A percentile compares a stretch with the other conserved stretches of the same genome.
Conservation (phyloP, 2,329 filamentous ascomycete genomes). For the Tolypocladium capitatum region DNA sequence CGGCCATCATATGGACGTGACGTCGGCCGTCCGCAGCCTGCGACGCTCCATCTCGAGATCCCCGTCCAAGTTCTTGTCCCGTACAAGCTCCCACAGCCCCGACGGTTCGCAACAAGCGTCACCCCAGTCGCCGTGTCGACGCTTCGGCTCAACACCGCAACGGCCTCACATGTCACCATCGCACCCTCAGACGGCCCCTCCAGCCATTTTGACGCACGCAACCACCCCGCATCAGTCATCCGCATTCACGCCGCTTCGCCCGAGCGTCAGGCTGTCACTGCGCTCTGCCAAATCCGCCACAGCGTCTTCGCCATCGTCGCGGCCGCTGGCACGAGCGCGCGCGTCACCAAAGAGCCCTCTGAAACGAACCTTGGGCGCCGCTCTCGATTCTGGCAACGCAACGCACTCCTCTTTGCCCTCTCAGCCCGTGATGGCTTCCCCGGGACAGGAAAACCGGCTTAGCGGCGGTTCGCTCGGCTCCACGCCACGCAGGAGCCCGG, state of each 20-base stretch:
- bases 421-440: conserved; percentile 21
- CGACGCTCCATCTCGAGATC: conserved; percentile 82
- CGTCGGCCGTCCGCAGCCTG: conserved; percentile 68
- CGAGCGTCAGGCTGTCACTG: conserved; percentile 53
- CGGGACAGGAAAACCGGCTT: conserved; percentile 32
- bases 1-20: conserved; percentile 69
- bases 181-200: conserved; percentile 21
- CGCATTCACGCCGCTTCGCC: conserved; percentile 50
- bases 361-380: conserved; percentile 61
- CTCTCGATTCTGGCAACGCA: conserved; percentile 58
- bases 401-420: conserved; percentile 32
- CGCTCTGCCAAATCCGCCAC: conserved; percentile 49
- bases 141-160: conserved; percentile 24
- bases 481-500: conserved; percentile 13
- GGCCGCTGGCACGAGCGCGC: conserved; percentile 46
- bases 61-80: conserved; percentile 72
- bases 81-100: conserved; percentile 32
- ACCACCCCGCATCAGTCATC: conserved; percentile 27
- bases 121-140: conserved; percentile 40
- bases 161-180: conserved; percentile 18
- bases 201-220: conserved; percentile 16
- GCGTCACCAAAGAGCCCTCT: conserved; percentile 71
- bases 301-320: conserved; percentile 34
- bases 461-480: conserved; percentile 21
- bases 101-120: conserved; percentile 31